Evolutionary conservation across 2,329 filamentous ascomycete species (phyloP), one percentile per base, ranked within the genome.

Genomic region (Aureobasidium sp.): DNA sequence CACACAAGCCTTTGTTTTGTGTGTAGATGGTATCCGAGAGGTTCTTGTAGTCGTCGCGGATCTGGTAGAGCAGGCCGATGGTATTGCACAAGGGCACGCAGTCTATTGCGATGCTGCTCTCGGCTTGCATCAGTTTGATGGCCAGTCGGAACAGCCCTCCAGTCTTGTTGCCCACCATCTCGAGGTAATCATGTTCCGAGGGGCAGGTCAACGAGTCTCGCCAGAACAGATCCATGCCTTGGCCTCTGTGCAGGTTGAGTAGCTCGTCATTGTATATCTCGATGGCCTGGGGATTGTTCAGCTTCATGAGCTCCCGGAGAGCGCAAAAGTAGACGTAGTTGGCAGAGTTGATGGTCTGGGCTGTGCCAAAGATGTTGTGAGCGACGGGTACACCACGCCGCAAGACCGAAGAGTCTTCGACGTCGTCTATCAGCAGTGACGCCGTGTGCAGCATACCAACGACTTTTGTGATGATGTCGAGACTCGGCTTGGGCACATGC

Each of bases 141-240:
- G 86, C 87, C 8, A 95, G 73, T 35, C 88, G 79, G 74, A 95
- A 95, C 1, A 95, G 76, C 0, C 89, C 89, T 49, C 88, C 89
- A 0, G 89, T 95, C 73, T 95, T 95, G 72, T 94, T 90, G 62
- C 81, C 81, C 10, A 95, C 88, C 89, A 95, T 94, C 67, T 94
- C 86, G n/a, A 94, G 79, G 70, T 95, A 95, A 70, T 94, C 88
- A 60, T 90, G 86, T 70, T 93, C 88, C 45, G 80, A 86, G 12
- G 88, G 88, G 68, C 87, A 91, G 17, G 85, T 90, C 56, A 93
- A 74, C 22, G 84, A 88, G 70, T 93, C 88, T 54, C 88, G 79
- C 89, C 90, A 95, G 73, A 87, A 93, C 32, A 95, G 78, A 62
- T 95, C 90, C 86, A 94, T 90, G 59, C 89, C 88, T 70, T 95